A percentile compares a stretch with the other conserved stretches of the same genome.
Conservation (phyloP, 1,284 basidiomycete species). For the Ustilago esculenta region DNA sequence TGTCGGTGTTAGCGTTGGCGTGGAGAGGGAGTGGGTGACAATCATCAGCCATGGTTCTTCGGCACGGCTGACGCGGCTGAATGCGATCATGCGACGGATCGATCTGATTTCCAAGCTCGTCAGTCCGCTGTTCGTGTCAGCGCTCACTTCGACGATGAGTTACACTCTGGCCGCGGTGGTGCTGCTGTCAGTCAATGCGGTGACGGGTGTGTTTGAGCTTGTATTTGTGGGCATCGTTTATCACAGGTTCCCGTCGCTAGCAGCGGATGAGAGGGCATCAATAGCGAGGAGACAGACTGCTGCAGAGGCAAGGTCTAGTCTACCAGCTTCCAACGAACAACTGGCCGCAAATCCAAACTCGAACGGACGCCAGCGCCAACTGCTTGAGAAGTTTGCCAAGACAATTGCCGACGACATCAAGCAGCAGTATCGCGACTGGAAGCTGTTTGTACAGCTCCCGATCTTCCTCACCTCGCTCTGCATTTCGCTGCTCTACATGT, state of each 20-base stretch:
- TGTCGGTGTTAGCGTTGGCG: constrained; percentile 70
- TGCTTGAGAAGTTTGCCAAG: not conserved
- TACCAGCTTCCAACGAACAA: not conserved
- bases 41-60: constrained; percentile 67
- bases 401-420: constrained; percentile 13
- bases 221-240: constrained; percentile 52
- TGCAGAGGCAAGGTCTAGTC: not conserved
- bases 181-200: constrained; percentile 41
- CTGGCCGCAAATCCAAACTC: not conserved
- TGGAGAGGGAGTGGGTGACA: constrained; percentile 74
- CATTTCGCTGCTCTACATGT: constrained; percentile 72
- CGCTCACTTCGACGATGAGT: constrained; percentile 68
- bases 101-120: constrained; percentile 73
- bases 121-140: constrained; percentile 72
- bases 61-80: constrained; percentile 62
- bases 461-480: constrained; percentile 69
- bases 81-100: constrained; percentile 69
- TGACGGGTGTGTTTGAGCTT: constrained; percentile 51
- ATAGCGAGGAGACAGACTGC: constrained; percentile 10
- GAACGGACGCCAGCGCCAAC: not conserved
- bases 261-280: constrained; percentile 28
- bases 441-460: constrained; percentile 69
- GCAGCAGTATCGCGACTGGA: constrained; percentile 68
- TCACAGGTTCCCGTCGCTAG: constrained; percentile 42
- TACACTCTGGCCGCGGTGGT: constrained; percentile 45